phyloP scores from a whole-genome alignment of 1,284 basidiomycete genomes.

The Earliella scabrosa region DNA sequence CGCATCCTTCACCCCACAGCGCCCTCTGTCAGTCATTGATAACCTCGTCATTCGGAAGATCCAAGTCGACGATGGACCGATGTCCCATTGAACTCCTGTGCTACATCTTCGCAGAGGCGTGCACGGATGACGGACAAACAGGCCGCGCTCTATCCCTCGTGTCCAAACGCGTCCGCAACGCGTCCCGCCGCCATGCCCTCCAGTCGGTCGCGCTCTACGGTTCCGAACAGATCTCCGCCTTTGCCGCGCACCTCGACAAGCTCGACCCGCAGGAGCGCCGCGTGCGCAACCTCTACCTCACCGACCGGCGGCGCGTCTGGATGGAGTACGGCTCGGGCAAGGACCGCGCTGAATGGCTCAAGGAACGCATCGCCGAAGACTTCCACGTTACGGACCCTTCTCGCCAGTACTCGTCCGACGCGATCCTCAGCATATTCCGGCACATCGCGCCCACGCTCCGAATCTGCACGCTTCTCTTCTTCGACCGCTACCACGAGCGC shows the following conservation, averaged over 20 bases:
- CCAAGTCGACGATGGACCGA: no score
- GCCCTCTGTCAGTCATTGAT: no score
- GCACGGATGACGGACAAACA: conserved; percentile 14
- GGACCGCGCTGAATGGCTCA: neutral
- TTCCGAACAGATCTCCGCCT: neutral
- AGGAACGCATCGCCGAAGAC: neutral
- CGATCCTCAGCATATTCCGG: conserved; percentile 1
- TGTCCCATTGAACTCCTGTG: conserved; percentile 9
- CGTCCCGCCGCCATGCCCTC: conserved; percentile 1
- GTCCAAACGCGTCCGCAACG: conserved; percentile 2
- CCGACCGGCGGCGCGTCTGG: conserved; percentile 7
- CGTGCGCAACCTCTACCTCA: conserved; percentile 9
- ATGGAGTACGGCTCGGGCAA: conserved; percentile 4
- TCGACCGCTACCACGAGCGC: conserved; percentile 2
- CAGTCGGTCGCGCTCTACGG: conserved; percentile 12
- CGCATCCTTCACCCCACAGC: no score
- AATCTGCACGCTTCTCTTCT: conserved; percentile 7
- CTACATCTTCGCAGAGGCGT: conserved; percentile 9
- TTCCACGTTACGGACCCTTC: neutral
- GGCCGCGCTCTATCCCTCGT: conserved; percentile 10
- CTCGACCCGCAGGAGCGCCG: neutral
- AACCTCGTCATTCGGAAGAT: no score
- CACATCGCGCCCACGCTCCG: conserved; percentile 2
- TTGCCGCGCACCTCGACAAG: neutral
- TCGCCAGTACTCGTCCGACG: neutral